Conservation (phyloP, 306 rosid species). For the Glycyrrhiza uralensis region DNA sequence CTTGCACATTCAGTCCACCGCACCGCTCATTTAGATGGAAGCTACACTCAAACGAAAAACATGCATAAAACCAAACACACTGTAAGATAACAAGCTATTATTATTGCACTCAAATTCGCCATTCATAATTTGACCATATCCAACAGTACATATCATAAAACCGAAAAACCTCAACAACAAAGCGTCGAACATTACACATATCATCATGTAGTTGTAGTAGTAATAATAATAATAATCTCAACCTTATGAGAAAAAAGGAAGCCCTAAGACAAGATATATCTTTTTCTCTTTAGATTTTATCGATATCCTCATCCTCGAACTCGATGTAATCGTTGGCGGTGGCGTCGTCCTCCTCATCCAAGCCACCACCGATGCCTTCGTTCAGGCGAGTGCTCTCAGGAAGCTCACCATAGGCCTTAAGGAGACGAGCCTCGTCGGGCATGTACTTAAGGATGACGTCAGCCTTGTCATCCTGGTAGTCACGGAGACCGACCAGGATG, state of each 20-base stretch:
- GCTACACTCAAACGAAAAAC: too few relatives aligned
- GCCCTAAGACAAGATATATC: too few relatives aligned
- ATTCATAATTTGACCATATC: neutral
- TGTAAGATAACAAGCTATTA: neutral
- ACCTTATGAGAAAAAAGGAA: neutral
- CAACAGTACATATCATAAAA: neutral
- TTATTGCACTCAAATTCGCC: neutral
- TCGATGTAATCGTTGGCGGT: constrained; percentile 33
- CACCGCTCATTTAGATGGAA: too few relatives aligned
- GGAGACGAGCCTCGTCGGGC: constrained; percentile 44
- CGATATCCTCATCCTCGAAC: constrained; percentile 50
- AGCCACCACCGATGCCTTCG: constrained; percentile 37
- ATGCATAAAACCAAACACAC: too few relatives aligned
- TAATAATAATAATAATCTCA: neutral
- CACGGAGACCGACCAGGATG: constrained; percentile 42
- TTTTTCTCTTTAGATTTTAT: constrained; percentile 38
- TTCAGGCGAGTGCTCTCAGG: constrained; percentile 31
- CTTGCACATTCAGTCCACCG: too few relatives aligned
- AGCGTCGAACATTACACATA: neutral
- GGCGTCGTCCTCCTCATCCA: constrained; percentile 40
- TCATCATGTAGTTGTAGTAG: too few relatives aligned
- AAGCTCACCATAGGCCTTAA: constrained; percentile 42
- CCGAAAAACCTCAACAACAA: neutral
- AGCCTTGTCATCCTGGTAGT: constrained; percentile 47
- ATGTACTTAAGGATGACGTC: constrained; percentile 46